Percentiles rank a stretch among this genome's conserved stretches.
Conservation (phyloP, 805 yeast genomes). For the Clavispora carvajalis region DNA sequence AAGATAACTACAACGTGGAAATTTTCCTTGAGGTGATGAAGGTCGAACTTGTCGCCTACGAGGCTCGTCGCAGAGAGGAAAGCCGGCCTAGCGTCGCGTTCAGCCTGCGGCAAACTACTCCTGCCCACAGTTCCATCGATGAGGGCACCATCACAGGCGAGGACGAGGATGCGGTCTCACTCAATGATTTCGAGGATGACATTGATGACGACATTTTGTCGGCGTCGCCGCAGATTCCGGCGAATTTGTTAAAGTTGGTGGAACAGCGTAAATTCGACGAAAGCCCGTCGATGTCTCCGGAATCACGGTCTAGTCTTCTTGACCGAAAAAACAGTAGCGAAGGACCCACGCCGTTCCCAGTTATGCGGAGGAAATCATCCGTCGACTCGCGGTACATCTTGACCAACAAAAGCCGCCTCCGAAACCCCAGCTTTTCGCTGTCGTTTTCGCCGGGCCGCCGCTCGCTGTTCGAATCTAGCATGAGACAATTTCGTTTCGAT, state of each 20-base stretch:
- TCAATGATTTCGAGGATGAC: slow-evolving; percentile 35
- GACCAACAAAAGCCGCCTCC: slow-evolving; percentile 17
- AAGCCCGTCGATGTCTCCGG: slow-evolving; percentile 31
- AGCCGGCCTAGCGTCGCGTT: slow-evolving; percentile 1
- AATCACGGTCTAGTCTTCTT: slow-evolving; percentile 9
- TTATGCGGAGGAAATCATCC: slow-evolving; percentile 19
- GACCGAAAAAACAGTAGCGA: slow-evolving; percentile 21
- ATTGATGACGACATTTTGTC: slow-evolving; percentile 43
- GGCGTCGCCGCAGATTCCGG: slow-evolving; percentile 68
- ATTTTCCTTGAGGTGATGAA: slow-evolving; percentile 73
- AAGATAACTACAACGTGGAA: slow-evolving; percentile 75
- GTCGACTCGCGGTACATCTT: slow-evolving; percentile 27
- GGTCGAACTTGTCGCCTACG: slow-evolving; percentile 43
- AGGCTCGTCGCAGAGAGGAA: slow-evolving; percentile 9
- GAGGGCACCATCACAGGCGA: slow-evolving; percentile 13
- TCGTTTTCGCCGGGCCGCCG: slow-evolving; percentile 8
- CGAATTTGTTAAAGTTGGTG: slow-evolving; percentile 49
- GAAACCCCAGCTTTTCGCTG: slow-evolving; percentile 12
- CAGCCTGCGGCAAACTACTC: slow-evolving; percentile 16
- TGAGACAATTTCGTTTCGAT: slow-evolving; percentile 10
- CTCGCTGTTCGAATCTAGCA: slow-evolving; percentile 11
- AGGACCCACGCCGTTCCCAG: slow-evolving; percentile 2
- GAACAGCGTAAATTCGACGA: slow-evolving; percentile 37
- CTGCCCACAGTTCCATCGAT: slow-evolving; percentile 3
- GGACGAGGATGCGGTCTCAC: slow-evolving; percentile 19